Evolutionary conservation across 768 basidiomycete species (phyloP).

Genomic region (Hericium rajendrae): DNA sequence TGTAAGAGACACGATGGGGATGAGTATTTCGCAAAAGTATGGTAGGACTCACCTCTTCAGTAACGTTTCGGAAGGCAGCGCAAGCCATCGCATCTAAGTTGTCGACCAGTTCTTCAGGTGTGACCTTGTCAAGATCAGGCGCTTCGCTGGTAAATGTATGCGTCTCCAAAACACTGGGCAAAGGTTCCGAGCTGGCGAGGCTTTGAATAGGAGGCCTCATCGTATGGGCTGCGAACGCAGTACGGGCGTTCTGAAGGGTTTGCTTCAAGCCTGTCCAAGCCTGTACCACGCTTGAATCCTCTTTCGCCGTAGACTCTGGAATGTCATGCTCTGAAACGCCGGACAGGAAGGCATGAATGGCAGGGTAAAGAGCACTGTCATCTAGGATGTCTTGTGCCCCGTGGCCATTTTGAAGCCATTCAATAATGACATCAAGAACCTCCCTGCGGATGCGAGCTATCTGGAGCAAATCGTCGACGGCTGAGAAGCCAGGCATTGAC

Average conservation of each 20-base stretch:
- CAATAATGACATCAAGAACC: constrained; percentile 52
- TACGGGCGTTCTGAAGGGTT: background rate
- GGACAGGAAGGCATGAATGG: constrained; percentile 51
- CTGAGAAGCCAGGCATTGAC: constrained; percentile 32
- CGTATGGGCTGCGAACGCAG: constrained; percentile 5
- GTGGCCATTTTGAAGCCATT: constrained; percentile 66
- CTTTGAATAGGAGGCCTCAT: constrained; percentile 7
- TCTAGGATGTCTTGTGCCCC: constrained; percentile 77
- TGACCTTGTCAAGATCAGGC: constrained; percentile 54
- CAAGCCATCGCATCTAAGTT: constrained; percentile 68
- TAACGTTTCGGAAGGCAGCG: constrained; percentile 68
- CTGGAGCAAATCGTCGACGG: constrained; percentile 37
- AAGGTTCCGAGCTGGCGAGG: background rate
- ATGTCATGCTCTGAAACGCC: constrained; percentile 42
- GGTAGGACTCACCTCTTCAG: constrained; percentile 49
- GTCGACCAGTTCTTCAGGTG: constrained; percentile 65
- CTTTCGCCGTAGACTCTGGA: constrained; percentile 20
- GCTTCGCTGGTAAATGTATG: constrained; percentile 24
- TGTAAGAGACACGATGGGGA: constrained; percentile 19
- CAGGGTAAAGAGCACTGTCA: constrained; percentile 51
- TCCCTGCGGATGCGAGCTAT: constrained; percentile 47
- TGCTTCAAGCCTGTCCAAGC: constrained; percentile 4
- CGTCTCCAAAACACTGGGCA: background rate
- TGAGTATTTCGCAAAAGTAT: background rate
- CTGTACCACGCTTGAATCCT: constrained; percentile 4